Conservation (phyloP, 352 stramenopile species). For the Phytophthora foliorum region DNA sequence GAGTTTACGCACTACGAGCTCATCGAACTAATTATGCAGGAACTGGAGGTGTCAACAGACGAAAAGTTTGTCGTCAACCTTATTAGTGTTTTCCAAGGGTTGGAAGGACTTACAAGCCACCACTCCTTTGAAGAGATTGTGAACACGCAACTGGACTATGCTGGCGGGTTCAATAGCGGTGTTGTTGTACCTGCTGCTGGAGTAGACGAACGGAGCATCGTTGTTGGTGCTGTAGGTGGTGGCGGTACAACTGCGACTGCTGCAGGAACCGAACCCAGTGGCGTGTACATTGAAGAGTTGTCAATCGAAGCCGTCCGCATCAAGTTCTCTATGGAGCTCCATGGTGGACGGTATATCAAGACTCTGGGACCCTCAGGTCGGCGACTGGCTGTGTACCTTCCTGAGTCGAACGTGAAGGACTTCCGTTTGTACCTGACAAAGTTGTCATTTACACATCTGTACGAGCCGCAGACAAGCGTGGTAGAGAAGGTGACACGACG, state of each 20-base stretch:
- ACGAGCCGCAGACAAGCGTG: conserved; percentile 80
- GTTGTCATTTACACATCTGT: conserved; percentile 84
- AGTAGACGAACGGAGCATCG: conserved; percentile 32
- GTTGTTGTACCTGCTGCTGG: conserved; percentile 31
- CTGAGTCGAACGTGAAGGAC: conserved; percentile 91
- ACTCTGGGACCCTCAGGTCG: conserved; percentile 80
- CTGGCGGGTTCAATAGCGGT: conserved; percentile 27
- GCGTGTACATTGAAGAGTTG: conserved; percentile 91
- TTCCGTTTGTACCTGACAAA: conserved; percentile 88
- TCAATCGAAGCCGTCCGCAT: conserved; percentile 87
- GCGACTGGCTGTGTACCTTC: conserved; percentile 84
- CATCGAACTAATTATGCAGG: conserved; percentile 89
- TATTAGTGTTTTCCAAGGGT: conserved; percentile 90
- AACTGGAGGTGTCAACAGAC: conserved; percentile 90
- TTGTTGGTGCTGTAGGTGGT: conserved; percentile 10
- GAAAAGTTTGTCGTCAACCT: conserved; percentile 93
- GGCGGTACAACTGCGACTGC: conserved; percentile 14
- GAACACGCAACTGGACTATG: conserved; percentile 79
- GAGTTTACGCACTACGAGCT: conserved; percentile 89
- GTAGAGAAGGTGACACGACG: conserved; percentile 81
- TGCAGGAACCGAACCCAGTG: conserved; percentile 49
- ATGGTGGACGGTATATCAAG: conserved; percentile 87
- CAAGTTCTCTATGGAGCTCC: conserved; percentile 90
- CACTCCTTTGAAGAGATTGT: conserved; percentile 88
- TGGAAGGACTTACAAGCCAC: conserved; percentile 76